Conservation (phyloP, 768 basidiomycete genomes). For the Russula earlei region DNA sequence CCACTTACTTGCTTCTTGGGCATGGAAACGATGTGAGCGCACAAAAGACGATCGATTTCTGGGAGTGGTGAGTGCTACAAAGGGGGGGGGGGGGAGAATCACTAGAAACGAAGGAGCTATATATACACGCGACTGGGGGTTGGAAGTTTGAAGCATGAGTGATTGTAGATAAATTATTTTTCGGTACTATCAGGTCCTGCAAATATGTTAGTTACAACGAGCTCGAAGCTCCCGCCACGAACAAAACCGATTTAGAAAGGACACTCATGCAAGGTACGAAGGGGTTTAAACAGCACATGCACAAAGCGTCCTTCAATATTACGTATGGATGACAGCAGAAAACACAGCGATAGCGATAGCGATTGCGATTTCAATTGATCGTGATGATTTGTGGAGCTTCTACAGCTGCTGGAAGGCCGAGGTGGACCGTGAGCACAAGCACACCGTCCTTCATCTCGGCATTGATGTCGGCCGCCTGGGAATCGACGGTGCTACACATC, state of each 20-base stretch:
- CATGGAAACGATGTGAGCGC: neutral
- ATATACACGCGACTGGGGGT: constrained; percentile 10
- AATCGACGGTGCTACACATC: constrained; percentile 17
- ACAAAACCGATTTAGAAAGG: neutral
- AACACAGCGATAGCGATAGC: neutral
- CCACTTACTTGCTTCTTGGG: neutral
- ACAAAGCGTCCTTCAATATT: neutral
- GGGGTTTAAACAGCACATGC: too few species aligned
- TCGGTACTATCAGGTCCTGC: neutral
- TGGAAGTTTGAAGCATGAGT: neutral
- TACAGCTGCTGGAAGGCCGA: constrained; percentile 35
- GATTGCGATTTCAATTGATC: constrained; percentile 27
- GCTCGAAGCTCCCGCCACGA: neutral
- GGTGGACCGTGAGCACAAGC: constrained; percentile 45
- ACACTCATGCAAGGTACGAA: too few species aligned
- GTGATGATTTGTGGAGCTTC: constrained; percentile 43
- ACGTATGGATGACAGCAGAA: neutral
- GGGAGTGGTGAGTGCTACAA: constrained; percentile 10
- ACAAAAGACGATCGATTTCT: neutral
- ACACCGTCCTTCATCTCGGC: constrained; percentile 53
- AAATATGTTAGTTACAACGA: neutral
- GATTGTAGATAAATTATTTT: neutral
- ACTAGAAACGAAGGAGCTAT: neutral
- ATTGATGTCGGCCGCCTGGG: constrained; percentile 46
- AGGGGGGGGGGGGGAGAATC: neutral